Evolutionary conservation across 106 monocot genomes (phyloP).

Genomic region (Acorus gramineus): DNA sequence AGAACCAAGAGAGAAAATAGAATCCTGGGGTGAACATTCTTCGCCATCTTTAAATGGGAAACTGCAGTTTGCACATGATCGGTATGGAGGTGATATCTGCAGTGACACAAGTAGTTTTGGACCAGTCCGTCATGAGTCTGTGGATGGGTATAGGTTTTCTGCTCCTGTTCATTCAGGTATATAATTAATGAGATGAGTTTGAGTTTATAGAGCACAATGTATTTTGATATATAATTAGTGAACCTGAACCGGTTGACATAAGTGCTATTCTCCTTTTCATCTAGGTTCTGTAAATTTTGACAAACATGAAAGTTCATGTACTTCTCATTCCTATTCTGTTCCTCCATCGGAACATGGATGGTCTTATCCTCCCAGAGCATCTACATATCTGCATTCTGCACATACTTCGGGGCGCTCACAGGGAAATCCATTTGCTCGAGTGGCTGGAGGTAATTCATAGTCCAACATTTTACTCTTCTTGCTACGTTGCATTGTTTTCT

Average conservation of each 20-base stretch:
- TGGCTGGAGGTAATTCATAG: slow-evolving; percentile 41
- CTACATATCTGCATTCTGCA: slow-evolving; percentile 25
- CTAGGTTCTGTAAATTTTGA: slow-evolving; percentile 23
- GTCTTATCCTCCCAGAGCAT: slow-evolving; percentile 46
- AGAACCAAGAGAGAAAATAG: slow-evolving; percentile 32
- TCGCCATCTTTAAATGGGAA: slow-evolving; percentile 21
- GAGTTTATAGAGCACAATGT: neutral
- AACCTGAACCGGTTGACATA: neutral
- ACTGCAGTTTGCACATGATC: slow-evolving; percentile 27
- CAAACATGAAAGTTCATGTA: slow-evolving; percentile 23
- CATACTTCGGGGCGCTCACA: slow-evolving; percentile 29
- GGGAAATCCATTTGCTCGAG: slow-evolving; percentile 34
- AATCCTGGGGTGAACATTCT: slow-evolving; percentile 28
- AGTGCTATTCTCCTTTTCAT: neutral
- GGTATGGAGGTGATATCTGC: slow-evolving; percentile 20
- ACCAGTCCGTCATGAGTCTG: slow-evolving; percentile 30
- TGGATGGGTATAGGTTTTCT: slow-evolving; percentile 34
- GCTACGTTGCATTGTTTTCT: neutral
- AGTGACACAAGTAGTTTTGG: slow-evolving; percentile 23
- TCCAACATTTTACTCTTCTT: neutral
- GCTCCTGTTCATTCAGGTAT: slow-evolving; percentile 35
- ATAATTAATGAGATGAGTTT: neutral
- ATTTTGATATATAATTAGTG: neutral
- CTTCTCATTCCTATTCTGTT: slow-evolving; percentile 26
- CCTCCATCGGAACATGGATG: slow-evolving; percentile 44